Conservation (phyloP, 202 grass and related monocot genomes). For the Zizania palustris region DNA sequence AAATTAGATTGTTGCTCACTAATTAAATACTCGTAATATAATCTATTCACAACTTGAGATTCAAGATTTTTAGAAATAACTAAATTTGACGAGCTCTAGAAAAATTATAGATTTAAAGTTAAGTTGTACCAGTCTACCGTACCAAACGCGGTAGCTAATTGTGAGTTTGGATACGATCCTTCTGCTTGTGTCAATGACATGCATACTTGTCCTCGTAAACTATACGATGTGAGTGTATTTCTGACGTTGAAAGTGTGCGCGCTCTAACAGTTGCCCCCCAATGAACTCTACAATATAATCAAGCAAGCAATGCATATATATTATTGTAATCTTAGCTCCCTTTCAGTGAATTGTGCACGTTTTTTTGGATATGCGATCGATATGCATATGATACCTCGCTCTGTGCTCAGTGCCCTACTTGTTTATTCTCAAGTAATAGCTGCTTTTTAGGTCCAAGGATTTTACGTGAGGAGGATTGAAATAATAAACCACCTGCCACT, state of each 20-base stretch:
- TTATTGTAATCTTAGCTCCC: background rate
- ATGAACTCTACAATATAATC: background rate
- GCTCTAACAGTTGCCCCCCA: background rate
- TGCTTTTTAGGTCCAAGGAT: constrained; percentile 50
- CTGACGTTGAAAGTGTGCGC: constrained; percentile 23
- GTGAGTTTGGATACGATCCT: background rate
- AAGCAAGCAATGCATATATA: background rate
- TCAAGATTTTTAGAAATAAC: no score
- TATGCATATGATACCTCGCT: no score
- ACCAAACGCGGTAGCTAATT: no score
- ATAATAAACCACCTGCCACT: constrained; percentile 46
- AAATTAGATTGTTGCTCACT: no score
- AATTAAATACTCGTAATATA: no score
- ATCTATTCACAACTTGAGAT: no score
- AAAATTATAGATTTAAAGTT: no score
- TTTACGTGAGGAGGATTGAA: constrained; percentile 43
- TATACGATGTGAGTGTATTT: constrained; percentile 9
- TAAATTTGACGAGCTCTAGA: no score
- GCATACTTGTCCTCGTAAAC: constrained; percentile 2
- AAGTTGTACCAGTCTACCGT: no score
- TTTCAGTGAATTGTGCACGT: constrained; percentile 19
- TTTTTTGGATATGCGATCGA: constrained; percentile 27
- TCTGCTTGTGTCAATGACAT: background rate
- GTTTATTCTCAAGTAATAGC: constrained; percentile 27
- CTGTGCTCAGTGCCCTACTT: constrained; percentile 7